These are phyloP conservation scores for Beauveria scarabaeidicola DNA, from an alignment of 2,329 filamentous ascomycete genomes.

Conservation along the genomic window DNA sequence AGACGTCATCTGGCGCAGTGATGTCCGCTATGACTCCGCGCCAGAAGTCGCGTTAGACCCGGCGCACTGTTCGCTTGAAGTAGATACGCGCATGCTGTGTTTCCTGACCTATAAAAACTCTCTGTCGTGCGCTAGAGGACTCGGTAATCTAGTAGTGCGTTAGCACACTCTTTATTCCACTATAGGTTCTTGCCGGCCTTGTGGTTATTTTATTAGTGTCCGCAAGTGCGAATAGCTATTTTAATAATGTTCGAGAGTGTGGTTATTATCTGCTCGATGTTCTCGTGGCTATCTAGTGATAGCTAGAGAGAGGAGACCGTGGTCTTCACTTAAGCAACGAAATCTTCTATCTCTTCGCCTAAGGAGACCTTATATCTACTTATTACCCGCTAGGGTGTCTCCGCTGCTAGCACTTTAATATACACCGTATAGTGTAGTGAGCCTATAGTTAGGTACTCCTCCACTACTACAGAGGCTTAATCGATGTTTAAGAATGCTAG, in stretches of 20 bases:
- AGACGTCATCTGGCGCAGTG: not conserved
- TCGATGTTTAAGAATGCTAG: not conserved
- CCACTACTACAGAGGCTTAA: not conserved
- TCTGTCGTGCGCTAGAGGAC: not conserved
- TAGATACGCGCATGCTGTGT: not conserved
- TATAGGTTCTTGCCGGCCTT: not conserved
- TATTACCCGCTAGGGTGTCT: not conserved
- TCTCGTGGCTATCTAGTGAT: not conserved
- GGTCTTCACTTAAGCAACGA: not conserved
- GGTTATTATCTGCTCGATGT: not conserved
- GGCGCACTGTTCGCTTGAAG: not conserved
- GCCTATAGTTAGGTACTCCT: constrained; percentile 1
- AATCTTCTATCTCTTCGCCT: not conserved
- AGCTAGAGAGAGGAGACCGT: not conserved
- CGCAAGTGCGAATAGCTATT: not conserved
- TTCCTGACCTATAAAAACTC: not conserved
- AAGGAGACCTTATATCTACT: not conserved
- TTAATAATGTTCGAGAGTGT: not conserved
- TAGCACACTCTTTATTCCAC: constrained; percentile 5
- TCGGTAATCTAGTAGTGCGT: not conserved
- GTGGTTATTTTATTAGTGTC: not conserved
- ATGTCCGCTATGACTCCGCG: not conserved
- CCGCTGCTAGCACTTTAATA: not conserved
- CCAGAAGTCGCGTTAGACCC: not conserved
- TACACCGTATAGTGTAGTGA: not conserved